Evolutionary conservation across 2,329 filamentous ascomycete genomes (phyloP).

Genomic region (Botrytis byssoidea): DNA sequence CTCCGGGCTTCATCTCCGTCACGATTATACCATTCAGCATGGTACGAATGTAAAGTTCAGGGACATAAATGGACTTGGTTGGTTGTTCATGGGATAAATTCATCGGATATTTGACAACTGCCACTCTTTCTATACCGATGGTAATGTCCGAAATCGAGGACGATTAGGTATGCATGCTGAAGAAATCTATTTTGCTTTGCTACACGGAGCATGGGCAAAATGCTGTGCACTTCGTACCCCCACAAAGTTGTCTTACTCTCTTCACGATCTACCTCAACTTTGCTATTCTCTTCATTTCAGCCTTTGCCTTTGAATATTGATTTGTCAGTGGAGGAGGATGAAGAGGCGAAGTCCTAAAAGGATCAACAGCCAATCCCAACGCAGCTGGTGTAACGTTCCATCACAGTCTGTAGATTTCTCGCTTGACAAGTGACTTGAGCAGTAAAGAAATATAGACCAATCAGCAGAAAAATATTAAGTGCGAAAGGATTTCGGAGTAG

Average conservation of each 20-base stretch:
- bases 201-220: not conserved
- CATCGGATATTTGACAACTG: not conserved
- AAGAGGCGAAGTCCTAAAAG: conserved; percentile 16
- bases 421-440: not conserved
- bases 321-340: not conserved
- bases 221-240: conserved; percentile 3
- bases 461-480: not conserved
- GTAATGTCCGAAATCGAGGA: not conserved
- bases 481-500: conserved; percentile 10
- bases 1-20: conserved; percentile 11
- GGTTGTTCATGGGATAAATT: not conserved
- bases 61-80: not conserved
- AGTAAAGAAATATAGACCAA: not conserved
- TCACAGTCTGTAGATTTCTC: conserved; percentile 4
- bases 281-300: not conserved
- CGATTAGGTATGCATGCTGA: not conserved
- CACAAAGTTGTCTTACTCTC: conserved; percentile 8
- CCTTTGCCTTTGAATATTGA: not conserved
- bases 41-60: not conserved
- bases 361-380: conserved; percentile 13
- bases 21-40: not conserved
- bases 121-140: not conserved
- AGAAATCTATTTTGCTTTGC: not conserved
- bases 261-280: not conserved
- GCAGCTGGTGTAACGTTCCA: conserved; percentile 20